A percentile compares a stretch with the other conserved stretches of the same genome.
phyloP scores from a whole-genome alignment of 2,329 filamentous ascomycete genomes.

The Epichloe glyceriae region DNA sequence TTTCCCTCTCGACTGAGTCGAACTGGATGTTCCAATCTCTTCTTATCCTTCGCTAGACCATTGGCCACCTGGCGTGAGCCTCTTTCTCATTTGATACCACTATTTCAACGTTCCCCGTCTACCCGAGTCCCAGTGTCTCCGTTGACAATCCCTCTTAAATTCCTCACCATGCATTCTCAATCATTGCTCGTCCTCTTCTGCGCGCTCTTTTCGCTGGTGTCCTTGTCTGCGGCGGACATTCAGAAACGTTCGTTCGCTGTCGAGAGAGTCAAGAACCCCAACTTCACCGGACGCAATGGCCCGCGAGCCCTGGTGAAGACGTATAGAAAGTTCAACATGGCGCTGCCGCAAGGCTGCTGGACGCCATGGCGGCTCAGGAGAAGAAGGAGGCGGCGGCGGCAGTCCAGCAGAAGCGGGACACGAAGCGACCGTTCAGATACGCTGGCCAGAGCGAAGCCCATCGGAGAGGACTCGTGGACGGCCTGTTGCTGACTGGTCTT shows the following conservation, averaged over 20 bases:
- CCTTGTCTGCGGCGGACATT: constrained; percentile 30
- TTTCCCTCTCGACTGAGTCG: not conserved
- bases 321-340: constrained; percentile 54
- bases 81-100: not conserved
- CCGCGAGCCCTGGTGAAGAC: constrained; percentile 49
- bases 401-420: not conserved
- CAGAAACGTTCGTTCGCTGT: constrained; percentile 49
- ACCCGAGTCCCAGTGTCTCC: too few species aligned
- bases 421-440: not conserved
- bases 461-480: not conserved
- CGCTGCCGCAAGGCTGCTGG: constrained; percentile 30
- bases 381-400: not conserved
- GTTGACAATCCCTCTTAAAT: too few species aligned
- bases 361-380: constrained; percentile 18
- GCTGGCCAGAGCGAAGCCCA: not conserved
- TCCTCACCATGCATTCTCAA: constrained; percentile 8
- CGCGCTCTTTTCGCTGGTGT: constrained; percentile 33
- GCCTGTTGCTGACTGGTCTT: not conserved
- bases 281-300: constrained; percentile 43
- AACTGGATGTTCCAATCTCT: not conserved
- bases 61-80: not conserved
- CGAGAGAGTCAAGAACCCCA: constrained; percentile 40
- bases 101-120: not conserved
- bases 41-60: not conserved
- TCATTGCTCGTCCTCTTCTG: constrained; percentile 18